Base-by-base conservation (phyloP, 768 basidiomycete species). In the Suillus brevipes region DNA sequence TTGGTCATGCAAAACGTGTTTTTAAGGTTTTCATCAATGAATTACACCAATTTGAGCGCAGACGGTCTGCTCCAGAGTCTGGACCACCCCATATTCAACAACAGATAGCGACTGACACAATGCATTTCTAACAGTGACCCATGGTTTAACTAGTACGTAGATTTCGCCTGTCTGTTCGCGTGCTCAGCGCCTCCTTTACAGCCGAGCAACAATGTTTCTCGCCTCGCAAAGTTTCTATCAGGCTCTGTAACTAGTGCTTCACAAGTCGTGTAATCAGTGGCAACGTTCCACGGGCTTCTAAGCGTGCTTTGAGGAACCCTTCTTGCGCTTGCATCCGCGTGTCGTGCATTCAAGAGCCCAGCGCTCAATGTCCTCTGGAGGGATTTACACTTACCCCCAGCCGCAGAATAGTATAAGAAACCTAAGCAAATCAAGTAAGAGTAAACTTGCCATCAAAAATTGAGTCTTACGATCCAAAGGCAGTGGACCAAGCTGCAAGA, bases 71-170 rank as follows among this genome's bases (percentile, higher is more conserved):
- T 28, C 28, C 28, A 3, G 28, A 28, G 28, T 28, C 28, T 28
- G 28, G 28, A 28, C 28, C 28, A 28, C 28, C n/a, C n/a, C n/a
- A n/a, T n/a, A n/a, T n/a, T n/a, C n/a, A 28, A 28, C 28, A 28
- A 28, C 28, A 28, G 28, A 13, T 36, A 6, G 12, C 20, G 10
- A 37, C 37, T 47, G 25, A 40, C 42, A 12, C 67, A 25, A 42
- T 28, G 18, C 42, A 59, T 9, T 60, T 1, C 42, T 42, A 36
- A 45, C 73, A 97, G 95, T 74, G 96, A 97, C 74, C 95, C 96
- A 68, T 99, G 97, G 97, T 99, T 99, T 80, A 99, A 99, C 79
- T 99, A 92, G 95, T 97, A 77, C 79, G 94, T 87, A 20, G 61
- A 34, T 2, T 45, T 34, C 2, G 18, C 47, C 12, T 20, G 45